Evolutionary conservation across 208 protist genomes (phyloP), one percentile per base, ranked within the genome.

Genomic region (Leishmania martiniquensis): DNA sequence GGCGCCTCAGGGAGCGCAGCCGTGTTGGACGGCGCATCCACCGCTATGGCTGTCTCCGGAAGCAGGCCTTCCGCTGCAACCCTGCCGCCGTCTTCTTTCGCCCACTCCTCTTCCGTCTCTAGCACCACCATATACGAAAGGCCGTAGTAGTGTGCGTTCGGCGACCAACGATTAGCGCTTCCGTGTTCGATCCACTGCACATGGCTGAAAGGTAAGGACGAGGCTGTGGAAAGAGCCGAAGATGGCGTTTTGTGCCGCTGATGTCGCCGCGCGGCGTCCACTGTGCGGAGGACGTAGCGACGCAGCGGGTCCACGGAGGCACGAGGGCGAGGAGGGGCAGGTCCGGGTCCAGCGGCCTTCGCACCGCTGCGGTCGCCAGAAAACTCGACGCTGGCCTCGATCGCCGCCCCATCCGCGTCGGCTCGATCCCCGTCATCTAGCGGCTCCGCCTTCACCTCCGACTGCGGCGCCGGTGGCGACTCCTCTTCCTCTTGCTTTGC

Each of bases 121-220:
- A 88, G 51, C 44, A 94, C 90, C 12, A 88, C 90, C 59, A 83
- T 84, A 75, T 92, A 88, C 49, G 93, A 75, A 20, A 97, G 74
- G 17, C 90, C 93, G 72, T 95, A 97, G 82, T 95, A 95, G 57
- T 69, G 71, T 68, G 86, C 79, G 44, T 81, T 71, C 29, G 77
- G 63, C 59, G 73, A 85, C 90, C 93, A 97, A 6, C 83, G 87
- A 52, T 97, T 94, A 4, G 25, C 47, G 51, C 79, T 66, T 29
- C 78, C 79, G n/a, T 71, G 42, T 34, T 75, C 68, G 32, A 83
- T 54, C 79, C 79, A 83, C 55, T 83, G 79, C 45, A 83, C 73
- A 44, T 83, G 79, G 45, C 73, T 78, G 49, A 83, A 83, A 25
- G 78, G 71, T 22, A 72, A 20, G 32, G 49, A 2, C 25, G 72